A percentile compares a stretch with the other conserved stretches of the same genome.
Evolutionary conservation across 2,329 filamentous ascomycete genomes (phyloP).

Genomic region (Sporothrix schenckii): DNA sequence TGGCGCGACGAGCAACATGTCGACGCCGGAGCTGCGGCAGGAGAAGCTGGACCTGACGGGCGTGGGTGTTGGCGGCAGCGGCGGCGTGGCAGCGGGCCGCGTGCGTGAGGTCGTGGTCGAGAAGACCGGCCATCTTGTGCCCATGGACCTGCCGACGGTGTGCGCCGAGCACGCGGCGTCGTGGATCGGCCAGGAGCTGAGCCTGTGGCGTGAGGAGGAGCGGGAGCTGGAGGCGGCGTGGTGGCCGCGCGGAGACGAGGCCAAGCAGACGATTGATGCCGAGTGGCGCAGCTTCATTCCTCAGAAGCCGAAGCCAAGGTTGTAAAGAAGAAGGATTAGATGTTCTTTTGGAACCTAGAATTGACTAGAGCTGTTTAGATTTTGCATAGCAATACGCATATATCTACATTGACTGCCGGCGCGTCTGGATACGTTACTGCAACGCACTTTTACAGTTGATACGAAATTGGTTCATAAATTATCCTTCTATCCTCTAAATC

Average conservation of each 20-base stretch:
- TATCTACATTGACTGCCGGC: too few species aligned
- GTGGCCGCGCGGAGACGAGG: slow-evolving; percentile 51
- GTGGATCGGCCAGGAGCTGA: slow-evolving; percentile 62
- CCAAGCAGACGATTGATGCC: slow-evolving; percentile 61
- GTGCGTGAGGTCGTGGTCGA: slow-evolving; percentile 68
- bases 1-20: slow-evolving; percentile 62
- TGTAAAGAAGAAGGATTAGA: slow-evolving; percentile 23
- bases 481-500: neutral
- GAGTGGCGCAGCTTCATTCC: slow-evolving; percentile 49
- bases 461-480: neutral
- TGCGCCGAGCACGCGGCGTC: slow-evolving; percentile 63
- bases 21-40: slow-evolving; percentile 52
- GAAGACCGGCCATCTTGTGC: slow-evolving; percentile 74
- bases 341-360: neutral
- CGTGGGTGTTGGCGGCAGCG: slow-evolving; percentile 66
- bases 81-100: slow-evolving; percentile 64
- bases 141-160: slow-evolving; percentile 73
- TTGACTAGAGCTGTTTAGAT: neutral
- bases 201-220: slow-evolving; percentile 61
- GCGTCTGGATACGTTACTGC: too few species aligned
- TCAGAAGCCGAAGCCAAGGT: slow-evolving; percentile 27
- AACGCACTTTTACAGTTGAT: too few species aligned
- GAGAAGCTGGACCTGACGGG: slow-evolving; percentile 68
- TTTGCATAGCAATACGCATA: neutral
- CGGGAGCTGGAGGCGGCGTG: slow-evolving; percentile 57